Conservation (phyloP, 371 early-diverging fungal species). For the Mucor irregularis region DNA sequence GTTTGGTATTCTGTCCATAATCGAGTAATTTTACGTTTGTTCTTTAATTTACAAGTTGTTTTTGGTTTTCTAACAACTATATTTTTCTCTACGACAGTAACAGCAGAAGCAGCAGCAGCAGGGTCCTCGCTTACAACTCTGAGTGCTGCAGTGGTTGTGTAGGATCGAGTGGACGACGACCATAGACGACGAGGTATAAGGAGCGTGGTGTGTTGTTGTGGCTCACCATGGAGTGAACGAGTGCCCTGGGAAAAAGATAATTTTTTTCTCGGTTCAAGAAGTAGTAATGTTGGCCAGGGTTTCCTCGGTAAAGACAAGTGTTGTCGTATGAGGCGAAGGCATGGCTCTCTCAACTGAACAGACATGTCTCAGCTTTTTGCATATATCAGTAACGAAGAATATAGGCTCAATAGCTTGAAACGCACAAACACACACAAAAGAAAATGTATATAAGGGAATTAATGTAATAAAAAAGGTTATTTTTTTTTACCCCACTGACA, state of each 20-base stretch:
- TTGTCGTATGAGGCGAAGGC: conserved; percentile 34
- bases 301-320: not conserved
- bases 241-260: not conserved
- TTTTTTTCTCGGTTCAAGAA: too few species aligned
- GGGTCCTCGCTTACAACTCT: too few species aligned
- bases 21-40: not conserved
- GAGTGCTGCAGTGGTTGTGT: too few species aligned
- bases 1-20: not conserved
- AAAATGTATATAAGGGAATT: not conserved
- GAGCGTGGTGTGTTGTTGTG: too few species aligned
- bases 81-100: too few species aligned
- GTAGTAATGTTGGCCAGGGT: conserved; percentile 1
- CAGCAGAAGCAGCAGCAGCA: too few species aligned
- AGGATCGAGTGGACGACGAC: too few species aligned
- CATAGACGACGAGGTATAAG: too few species aligned
- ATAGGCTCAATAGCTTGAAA: too few species aligned
- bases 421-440: not conserved
- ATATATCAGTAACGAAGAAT: not conserved
- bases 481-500: not conserved
- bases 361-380: conserved; percentile 24
- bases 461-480: not conserved
- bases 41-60: too few species aligned
- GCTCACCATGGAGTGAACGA: not conserved
- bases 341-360: conserved; percentile 42
- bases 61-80: too few species aligned